A percentile compares a stretch with the other conserved stretches of the same genome.
These are phyloP conservation scores for Teunomyces pallodes DNA, from an alignment of 805 yeast species.

Conservation along the genomic window DNA sequence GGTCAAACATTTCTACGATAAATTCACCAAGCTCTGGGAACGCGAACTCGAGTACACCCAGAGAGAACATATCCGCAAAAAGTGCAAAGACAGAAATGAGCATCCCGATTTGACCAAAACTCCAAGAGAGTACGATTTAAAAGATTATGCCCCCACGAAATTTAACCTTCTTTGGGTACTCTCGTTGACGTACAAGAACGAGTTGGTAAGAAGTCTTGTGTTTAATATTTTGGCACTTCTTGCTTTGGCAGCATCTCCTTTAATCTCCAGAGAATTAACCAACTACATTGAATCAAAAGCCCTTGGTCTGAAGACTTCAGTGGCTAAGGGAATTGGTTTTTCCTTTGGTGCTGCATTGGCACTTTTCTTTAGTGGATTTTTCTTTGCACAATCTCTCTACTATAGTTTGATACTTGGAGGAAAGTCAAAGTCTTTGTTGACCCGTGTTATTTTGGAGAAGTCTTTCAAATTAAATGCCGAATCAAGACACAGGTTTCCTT, in stretches of 20 bases:
- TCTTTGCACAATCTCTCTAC: background rate
- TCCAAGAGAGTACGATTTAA: background rate
- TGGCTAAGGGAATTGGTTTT: constrained; percentile 6
- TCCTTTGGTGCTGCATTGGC: constrained; percentile 3
- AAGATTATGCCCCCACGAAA: background rate
- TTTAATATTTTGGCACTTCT: background rate
- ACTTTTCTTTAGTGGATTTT: background rate
- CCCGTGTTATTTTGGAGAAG: constrained; percentile 13
- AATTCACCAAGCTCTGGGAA: background rate
- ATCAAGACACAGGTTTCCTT: constrained; percentile 12
- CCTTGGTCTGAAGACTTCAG: background rate
- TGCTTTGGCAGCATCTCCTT: background rate
- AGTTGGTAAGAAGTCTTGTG: background rate
- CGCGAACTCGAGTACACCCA: background rate
- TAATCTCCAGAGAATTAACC: constrained; percentile 6
- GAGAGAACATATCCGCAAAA: constrained; percentile 8
- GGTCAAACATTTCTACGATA: constrained; percentile 3
- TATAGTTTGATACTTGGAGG: constrained; percentile 12
- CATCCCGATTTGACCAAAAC: background rate
- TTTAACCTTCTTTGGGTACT: background rate
- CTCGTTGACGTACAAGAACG: background rate
- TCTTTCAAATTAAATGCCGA: constrained; percentile 11
- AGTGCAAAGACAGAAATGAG: constrained; percentile 8
- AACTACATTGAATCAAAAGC: constrained; percentile 4
- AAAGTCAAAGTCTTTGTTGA: constrained; percentile 10